phyloP scores from a whole-genome alignment of 345 rosid species.

The Populus euphratica region DNA sequence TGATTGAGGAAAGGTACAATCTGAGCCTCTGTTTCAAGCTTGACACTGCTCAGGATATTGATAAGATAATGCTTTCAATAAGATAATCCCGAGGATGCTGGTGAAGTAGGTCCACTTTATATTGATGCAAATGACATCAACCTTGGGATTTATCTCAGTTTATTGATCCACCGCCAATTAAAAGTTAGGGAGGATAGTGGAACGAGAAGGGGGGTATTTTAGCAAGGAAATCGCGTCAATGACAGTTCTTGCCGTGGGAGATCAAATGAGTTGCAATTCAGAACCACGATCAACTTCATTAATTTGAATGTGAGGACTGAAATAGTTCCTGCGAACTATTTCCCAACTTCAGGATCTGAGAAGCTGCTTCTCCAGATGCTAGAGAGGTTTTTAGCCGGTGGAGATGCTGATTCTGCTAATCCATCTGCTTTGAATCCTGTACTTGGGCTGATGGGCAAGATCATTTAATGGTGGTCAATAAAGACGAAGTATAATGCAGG shows the following conservation, averaged over 20 bases:
- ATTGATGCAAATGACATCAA: slow-evolving; percentile 78
- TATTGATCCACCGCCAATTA: slow-evolving; percentile 29
- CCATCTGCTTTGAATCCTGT: slow-evolving; percentile 67
- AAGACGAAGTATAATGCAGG: slow-evolving; percentile 42
- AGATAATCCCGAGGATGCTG: slow-evolving; percentile 39
- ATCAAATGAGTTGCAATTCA: slow-evolving; percentile 24
- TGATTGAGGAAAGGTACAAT: slow-evolving; percentile 75
- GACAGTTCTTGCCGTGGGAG: slow-evolving; percentile 32
- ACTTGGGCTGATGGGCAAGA: slow-evolving; percentile 94
- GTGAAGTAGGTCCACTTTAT: slow-evolving; percentile 75
- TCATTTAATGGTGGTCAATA: slow-evolving; percentile 77
- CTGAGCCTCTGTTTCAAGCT: slow-evolving; percentile 46
- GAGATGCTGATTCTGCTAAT: slow-evolving; percentile 52
- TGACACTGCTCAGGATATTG: slow-evolving; percentile 44
- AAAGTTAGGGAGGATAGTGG: slow-evolving; percentile 30
- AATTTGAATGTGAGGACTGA: slow-evolving; percentile 39
- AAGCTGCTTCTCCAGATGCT: slow-evolving; percentile 26
- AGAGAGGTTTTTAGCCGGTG: slow-evolving; percentile 28
- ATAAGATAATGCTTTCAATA: slow-evolving; percentile 26
- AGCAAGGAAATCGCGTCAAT: slow-evolving; percentile 33
- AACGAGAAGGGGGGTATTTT: slow-evolving; percentile 13
- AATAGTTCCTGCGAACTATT: slow-evolving; percentile 27
- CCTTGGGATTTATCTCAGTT: slow-evolving; percentile 68
- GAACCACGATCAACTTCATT: slow-evolving; percentile 14
- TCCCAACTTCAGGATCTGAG: slow-evolving; percentile 36